phyloP scores from a whole-genome alignment of 257 asterid genomes.

The Osmanthus fragrans region DNA sequence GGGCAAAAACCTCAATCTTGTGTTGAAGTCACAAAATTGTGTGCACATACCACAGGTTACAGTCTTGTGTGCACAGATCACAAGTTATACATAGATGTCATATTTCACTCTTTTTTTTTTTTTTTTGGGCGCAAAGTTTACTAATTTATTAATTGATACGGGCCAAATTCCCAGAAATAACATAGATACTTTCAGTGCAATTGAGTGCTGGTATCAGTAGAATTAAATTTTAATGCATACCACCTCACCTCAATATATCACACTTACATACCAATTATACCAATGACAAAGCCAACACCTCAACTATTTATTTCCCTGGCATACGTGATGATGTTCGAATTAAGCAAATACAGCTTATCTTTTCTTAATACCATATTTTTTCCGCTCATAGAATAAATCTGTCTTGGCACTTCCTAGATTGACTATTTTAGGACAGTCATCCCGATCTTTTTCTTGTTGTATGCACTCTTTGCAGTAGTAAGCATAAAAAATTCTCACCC shows the following conservation, averaged over 20 bases:
- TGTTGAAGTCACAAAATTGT: no score
- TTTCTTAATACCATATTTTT: slow-evolving; percentile 85
- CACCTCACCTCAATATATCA: neutral
- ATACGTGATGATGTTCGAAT: neutral
- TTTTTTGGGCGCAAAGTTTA: neutral
- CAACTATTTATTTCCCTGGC: slow-evolving; percentile 14
- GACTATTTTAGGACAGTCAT: slow-evolving; percentile 85
- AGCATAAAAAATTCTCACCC: slow-evolving; percentile 82
- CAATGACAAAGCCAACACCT: neutral
- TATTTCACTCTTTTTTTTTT: no score
- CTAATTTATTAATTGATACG: neutral
- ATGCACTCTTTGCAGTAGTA: slow-evolving; percentile 92
- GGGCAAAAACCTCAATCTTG: no score
- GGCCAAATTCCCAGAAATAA: neutral
- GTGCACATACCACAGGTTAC: no score
- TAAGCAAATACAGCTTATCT: slow-evolving; percentile 34
- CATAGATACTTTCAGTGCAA: neutral
- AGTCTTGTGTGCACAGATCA: no score
- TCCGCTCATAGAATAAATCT: slow-evolving; percentile 78
- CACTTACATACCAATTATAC: neutral
- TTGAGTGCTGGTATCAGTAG: neutral
- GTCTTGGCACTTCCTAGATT: slow-evolving; percentile 90
- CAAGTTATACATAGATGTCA: no score
- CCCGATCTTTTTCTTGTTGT: slow-evolving; percentile 82
- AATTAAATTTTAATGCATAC: neutral